Evolutionary conservation across 345 rosid species (phyloP), one percentile per base, ranked within the genome.

Genomic region (Bretschneidera sinensis): DNA sequence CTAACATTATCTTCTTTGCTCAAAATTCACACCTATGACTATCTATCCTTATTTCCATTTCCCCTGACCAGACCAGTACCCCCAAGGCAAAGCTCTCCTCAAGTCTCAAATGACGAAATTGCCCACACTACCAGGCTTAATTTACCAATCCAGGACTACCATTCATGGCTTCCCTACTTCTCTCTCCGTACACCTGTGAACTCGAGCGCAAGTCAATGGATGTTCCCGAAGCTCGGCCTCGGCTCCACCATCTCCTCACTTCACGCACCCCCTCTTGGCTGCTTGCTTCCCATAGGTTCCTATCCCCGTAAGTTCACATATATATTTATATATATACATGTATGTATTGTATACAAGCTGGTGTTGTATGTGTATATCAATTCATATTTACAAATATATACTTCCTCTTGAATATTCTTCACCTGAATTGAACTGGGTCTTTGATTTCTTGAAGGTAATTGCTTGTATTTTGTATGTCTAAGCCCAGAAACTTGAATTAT

Each of bases 261-360:
- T 67, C 74, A 15, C 72, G 83, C 48, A 58, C 28, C 28, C 67
- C 81, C 56, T 66, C 84, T 33, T 78, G 76, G 75, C 57, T 71
- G 24, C 39, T 71, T 48, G 60, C 71, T 64, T 64, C 77, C 23
- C 72, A 65, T 47, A 62, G 73, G 58, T 74, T 80, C 55, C 68
- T 78, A 4, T 72, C 83, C 20, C 81, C 83, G 94, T 86, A 72
- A 70, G 89, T 76, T 54, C 34, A 2, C n/a, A n/a, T n/a, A n/a
- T n/a, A n/a, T n/a, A n/a, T n/a, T n/a, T n/a, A n/a, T n/a, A n/a
- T n/a, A n/a, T n/a, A n/a, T n/a, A n/a, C n/a, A n/a, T n/a, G n/a
- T 54, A 0, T 22, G 0, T 19, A 18, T 9, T 21, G 16, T 55
- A 1, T 43, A 33, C 6, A 43, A 53, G 24, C 59, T 54, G 43